These are phyloP conservation scores for Pseudogymnoascus sp. DNA, from an alignment of 2,329 filamentous ascomycete species.

Conservation along the genomic window DNA sequence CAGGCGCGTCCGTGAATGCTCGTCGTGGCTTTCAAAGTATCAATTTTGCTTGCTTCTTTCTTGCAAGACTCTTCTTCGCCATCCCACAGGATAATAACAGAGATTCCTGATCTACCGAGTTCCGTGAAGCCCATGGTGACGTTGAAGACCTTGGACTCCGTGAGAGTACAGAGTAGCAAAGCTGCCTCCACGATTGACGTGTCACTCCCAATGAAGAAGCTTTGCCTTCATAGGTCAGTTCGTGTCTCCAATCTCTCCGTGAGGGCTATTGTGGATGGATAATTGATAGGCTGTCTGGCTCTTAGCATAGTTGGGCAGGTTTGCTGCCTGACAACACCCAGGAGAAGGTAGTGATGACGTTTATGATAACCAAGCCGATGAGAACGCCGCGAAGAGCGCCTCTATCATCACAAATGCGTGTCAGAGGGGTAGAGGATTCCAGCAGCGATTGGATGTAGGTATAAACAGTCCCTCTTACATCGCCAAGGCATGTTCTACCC, in stretches of 20 bases:
- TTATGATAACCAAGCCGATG: background rate
- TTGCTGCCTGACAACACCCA: background rate
- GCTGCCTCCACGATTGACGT: background rate
- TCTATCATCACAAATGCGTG: background rate
- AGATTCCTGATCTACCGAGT: background rate
- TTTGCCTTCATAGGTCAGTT: background rate
- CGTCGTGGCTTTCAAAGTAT: background rate
- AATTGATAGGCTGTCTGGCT: background rate
- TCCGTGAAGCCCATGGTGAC: background rate
- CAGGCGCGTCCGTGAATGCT: background rate
- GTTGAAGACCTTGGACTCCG: background rate
- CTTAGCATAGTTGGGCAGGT: background rate
- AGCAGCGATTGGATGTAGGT: background rate
- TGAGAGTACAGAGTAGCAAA: background rate
- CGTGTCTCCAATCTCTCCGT: background rate
- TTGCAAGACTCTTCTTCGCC: background rate
- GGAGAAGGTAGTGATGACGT: background rate
- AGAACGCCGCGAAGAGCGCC: background rate
- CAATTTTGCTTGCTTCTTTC: background rate
- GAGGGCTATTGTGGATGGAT: background rate
- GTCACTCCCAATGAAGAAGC: background rate
- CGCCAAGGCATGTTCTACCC: constrained; percentile 2
- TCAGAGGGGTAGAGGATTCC: background rate
- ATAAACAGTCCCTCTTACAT: background rate
- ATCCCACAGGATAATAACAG: background rate